Evolutionary conservation across 805 yeast species (phyloP), one percentile per base, ranked within the genome.

Genomic region (Saccharomycodes ludwigii): DNA sequence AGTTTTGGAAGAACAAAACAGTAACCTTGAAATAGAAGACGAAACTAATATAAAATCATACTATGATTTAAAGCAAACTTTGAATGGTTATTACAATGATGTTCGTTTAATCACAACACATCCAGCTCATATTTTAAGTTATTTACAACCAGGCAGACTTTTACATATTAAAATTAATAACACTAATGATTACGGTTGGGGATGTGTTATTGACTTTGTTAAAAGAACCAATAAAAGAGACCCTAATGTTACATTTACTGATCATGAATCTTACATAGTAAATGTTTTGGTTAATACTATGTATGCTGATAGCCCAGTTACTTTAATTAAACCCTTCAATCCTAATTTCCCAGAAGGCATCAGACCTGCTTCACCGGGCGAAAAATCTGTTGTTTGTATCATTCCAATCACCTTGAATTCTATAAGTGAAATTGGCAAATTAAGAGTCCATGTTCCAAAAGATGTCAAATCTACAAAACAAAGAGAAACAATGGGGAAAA

Each of bases 171-270:
- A 65, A 33, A 65, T 86, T 30, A 52, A 44, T 18, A 58, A 54
- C 14, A 61, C 59, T 5, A 56, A 68, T 29, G 80, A 84, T 38
- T 93, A 85, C 52, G 96, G 95, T n/a, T 91, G 98, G 98, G 95
- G 88, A 36, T 79, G 82, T 50, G 91, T 86, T 9, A 73, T 81
- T 8, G 72, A 74, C 29, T 81, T 76, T 44, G 64, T 71, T 25
- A 86, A 84, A 55, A 68, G 97, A 51, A 56, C 59, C 29, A 71
- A 63, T 46, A 78, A 73, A 47, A 67, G 79, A 49, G 66, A 69
- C 41, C 69, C 71, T 15, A 46, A 67, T 8, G 73, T 70, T 34
- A 61, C 59, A 2, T 83, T 61, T 52, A 65, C 77, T 12, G 95
- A 86, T 43, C 95, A 88, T 52, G 94, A 91, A 50, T 73, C 94